These are phyloP conservation scores for Xerocomellus chrysenteron DNA, from an alignment of 768 basidiomycete genomes.

Conservation along the genomic window DNA sequence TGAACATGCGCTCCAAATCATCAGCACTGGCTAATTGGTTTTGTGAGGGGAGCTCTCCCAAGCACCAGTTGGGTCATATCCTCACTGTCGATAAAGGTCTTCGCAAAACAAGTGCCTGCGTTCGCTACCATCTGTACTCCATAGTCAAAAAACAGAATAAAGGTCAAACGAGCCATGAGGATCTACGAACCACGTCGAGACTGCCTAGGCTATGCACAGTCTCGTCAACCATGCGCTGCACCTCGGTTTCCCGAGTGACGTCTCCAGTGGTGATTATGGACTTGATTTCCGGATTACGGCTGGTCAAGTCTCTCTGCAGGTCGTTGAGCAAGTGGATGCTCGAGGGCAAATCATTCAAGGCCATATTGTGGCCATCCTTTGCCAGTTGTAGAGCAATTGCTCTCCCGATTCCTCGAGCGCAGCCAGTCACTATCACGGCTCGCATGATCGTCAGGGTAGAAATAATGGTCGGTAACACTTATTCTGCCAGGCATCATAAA, in stretches of 20 bases:
- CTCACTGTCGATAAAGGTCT: background rate
- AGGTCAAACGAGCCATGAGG: background rate
- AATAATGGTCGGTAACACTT: background rate
- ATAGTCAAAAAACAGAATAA: background rate
- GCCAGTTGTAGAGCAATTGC: background rate
- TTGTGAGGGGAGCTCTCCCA: background rate
- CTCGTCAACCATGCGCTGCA: slow-evolving; percentile 1
- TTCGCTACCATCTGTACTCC: background rate
- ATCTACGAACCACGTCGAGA: slow-evolving; percentile 1
- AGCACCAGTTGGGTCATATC: background rate
- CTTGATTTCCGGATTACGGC: background rate
- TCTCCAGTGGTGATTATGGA: background rate
- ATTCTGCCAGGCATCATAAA: background rate
- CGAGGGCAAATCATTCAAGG: background rate
- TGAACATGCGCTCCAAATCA: slow-evolving; percentile 32
- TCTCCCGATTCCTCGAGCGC: slow-evolving; percentile 1
- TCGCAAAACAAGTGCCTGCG: slow-evolving; percentile 1
- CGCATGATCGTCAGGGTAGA: background rate
- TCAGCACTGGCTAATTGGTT: background rate
- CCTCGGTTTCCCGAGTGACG: background rate
- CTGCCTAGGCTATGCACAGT: background rate
- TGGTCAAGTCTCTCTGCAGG: background rate
- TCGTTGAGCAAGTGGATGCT: background rate
- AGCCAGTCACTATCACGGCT: background rate
- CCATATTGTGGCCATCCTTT: background rate